Conservation (phyloP, 2,329 filamentous ascomycete genomes). For the Colletotrichum ledebouriae region DNA sequence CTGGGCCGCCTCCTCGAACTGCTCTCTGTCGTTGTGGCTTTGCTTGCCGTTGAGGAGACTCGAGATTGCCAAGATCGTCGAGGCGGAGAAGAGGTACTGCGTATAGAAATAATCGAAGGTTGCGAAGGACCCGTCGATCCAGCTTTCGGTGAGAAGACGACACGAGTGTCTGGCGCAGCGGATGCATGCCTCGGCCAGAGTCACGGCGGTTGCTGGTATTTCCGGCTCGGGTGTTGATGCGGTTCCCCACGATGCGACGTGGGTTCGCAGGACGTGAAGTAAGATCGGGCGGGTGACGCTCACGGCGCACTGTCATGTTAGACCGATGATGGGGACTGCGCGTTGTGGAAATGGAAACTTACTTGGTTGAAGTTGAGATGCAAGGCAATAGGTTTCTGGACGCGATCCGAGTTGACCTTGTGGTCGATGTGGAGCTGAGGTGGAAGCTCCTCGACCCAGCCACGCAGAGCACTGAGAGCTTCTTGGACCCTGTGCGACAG, state of each 20-base stretch:
- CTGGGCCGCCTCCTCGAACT: constrained; percentile 54
- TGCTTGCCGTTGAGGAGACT: constrained; percentile 52
- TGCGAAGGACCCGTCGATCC: constrained; percentile 61
- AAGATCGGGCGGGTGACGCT: constrained; percentile 52
- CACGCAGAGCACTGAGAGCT: constrained; percentile 48
- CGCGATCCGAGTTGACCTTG: constrained; percentile 37
- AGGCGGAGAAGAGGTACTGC: constrained; percentile 61
- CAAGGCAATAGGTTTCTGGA: constrained; percentile 49
- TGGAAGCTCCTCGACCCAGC: constrained; percentile 51
- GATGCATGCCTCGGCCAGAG: constrained; percentile 59
- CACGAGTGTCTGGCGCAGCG: constrained; percentile 60
- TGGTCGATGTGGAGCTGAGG: constrained; percentile 49
- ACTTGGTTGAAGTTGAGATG: constrained; percentile 51
- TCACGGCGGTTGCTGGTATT: constrained; percentile 51
- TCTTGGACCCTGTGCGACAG: constrained; percentile 52
- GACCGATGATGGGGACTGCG: too few relatives aligned
- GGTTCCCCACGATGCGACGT: constrained; percentile 46
- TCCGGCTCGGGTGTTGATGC: constrained; percentile 43
- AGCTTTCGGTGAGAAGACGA: constrained; percentile 57
- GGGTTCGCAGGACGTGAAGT: constrained; percentile 50
- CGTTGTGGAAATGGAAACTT: accelerated
- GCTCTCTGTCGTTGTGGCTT: constrained; percentile 53
- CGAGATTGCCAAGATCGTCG: constrained; percentile 59
- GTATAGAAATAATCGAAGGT: constrained; percentile 62
- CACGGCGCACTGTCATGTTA: constrained; percentile 48